A percentile compares a stretch with the other conserved stretches of the same genome.
Conservation (phyloP, 148 eudicot species). For the Cornus controversa region DNA sequence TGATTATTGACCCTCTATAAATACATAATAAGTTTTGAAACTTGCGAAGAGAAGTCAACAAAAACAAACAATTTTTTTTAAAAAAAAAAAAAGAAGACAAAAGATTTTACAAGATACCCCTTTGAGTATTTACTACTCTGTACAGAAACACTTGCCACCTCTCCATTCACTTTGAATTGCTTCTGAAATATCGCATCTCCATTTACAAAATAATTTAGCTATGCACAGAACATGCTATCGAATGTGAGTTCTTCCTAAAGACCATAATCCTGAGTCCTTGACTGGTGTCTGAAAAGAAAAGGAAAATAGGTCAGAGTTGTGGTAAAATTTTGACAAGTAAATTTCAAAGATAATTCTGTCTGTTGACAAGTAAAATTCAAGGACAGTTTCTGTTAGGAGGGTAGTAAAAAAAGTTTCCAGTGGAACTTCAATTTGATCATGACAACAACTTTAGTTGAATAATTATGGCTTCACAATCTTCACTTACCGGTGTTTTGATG, state of each 20-base stretch:
- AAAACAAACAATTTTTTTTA: too few relatives aligned
- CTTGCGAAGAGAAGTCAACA: too few relatives aligned
- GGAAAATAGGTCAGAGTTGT: not conserved
- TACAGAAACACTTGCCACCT: not conserved
- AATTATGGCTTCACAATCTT: not conserved
- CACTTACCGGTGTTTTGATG: slow-evolving; percentile 68
- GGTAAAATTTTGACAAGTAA: not conserved
- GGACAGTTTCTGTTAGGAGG: not conserved
- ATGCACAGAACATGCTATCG: slow-evolving; percentile 36
- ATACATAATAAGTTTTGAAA: too few relatives aligned
- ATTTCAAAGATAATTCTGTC: too few relatives aligned
- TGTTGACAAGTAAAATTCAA: too few relatives aligned
- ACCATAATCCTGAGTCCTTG: slow-evolving; percentile 82
- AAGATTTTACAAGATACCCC: too few relatives aligned
- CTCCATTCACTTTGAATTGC: not conserved
- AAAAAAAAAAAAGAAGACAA: not conserved
- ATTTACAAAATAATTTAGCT: not conserved
- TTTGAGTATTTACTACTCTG: too few relatives aligned
- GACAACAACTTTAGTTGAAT: not conserved
- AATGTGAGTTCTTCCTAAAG: slow-evolving; percentile 81
- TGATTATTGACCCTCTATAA: too few relatives aligned
- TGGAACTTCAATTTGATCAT: not conserved
- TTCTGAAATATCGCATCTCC: not conserved
- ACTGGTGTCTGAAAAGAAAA: slow-evolving; percentile 65
- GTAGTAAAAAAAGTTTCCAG: not conserved